Conservation (phyloP, 1,284 basidiomycete genomes). For the Heterobasidion annosum region DNA sequence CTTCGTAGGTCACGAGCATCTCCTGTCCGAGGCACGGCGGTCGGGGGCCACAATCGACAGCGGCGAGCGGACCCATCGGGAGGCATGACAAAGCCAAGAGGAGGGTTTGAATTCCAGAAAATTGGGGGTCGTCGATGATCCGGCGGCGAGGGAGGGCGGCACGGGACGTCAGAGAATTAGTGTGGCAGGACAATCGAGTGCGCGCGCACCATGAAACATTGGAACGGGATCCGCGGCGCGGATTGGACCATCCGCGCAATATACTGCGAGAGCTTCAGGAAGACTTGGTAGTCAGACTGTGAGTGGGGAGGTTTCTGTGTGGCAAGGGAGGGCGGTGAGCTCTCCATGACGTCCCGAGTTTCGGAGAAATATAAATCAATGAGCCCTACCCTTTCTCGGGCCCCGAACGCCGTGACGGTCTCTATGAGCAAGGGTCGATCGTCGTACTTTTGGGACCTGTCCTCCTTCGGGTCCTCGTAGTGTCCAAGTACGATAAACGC, state of each 20-base stretch:
- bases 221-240: constrained; percentile 40
- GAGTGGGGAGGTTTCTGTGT: constrained; percentile 54
- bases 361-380: background rate
- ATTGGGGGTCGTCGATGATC: background rate
- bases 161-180: no score
- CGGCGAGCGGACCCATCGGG: background rate
- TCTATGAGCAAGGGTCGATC: constrained; percentile 34
- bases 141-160: background rate
- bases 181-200: background rate
- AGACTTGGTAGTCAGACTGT: constrained; percentile 57
- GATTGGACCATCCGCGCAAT: constrained; percentile 47
- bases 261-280: constrained; percentile 56
- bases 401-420: constrained; percentile 53
- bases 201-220: constrained; percentile 33
- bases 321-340: background rate
- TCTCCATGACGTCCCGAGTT: background rate
- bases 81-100: constrained; percentile 3
- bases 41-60: background rate
- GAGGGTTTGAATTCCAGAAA: background rate
- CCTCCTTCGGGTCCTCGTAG: constrained; percentile 4
- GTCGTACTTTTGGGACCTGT: background rate
- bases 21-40: constrained; percentile 22
- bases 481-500: constrained; percentile 11
- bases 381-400: constrained; percentile 50
- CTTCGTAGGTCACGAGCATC: constrained; percentile 43